phyloP scores from a whole-genome alignment of 140 eudicot genomes.

The Eryngium alpinum region DNA sequence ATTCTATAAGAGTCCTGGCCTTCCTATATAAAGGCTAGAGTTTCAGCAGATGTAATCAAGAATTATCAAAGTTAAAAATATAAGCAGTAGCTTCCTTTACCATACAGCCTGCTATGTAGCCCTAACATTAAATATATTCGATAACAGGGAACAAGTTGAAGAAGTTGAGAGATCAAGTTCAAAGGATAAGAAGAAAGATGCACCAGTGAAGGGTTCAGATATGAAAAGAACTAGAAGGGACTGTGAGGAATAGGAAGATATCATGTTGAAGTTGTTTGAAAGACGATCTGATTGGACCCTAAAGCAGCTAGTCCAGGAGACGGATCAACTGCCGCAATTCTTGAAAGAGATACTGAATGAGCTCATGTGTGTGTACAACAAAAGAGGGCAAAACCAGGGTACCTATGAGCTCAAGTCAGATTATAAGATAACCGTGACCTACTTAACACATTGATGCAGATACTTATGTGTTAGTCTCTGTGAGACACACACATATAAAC shows the following conservation, averaged over 20 bases:
- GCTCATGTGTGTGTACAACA: slow-evolving; percentile 79
- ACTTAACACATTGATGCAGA: too few species aligned
- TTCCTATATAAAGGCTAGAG: too few species aligned
- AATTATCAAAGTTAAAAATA: too few species aligned
- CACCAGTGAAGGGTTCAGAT: slow-evolving; percentile 72
- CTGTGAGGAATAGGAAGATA: slow-evolving; percentile 86
- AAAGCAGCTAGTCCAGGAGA: slow-evolving; percentile 83
- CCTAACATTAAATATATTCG: too few species aligned
- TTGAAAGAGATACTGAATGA: slow-evolving; percentile 85
- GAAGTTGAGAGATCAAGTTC: too few species aligned
- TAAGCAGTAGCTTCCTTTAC: too few species aligned
- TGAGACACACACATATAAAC: too few species aligned
- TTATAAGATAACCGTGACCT: slow-evolving; percentile 68
- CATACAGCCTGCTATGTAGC: too few species aligned
- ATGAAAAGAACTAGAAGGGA: slow-evolving; percentile 90
- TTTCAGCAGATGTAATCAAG: too few species aligned
- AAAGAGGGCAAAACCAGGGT: slow-evolving; percentile 86
- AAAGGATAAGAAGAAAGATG: slow-evolving; percentile 76
- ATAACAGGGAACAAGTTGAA: too few species aligned
- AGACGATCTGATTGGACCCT: slow-evolving; percentile 86
- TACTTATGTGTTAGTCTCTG: too few species aligned
- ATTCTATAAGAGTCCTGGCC: too few species aligned
- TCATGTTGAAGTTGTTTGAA: slow-evolving; percentile 88
- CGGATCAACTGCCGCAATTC: slow-evolving; percentile 95
- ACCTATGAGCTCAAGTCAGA: slow-evolving; percentile 89